Evolutionary conservation across 768 basidiomycete species (phyloP).

Genomic region (Mycena vitilis): DNA sequence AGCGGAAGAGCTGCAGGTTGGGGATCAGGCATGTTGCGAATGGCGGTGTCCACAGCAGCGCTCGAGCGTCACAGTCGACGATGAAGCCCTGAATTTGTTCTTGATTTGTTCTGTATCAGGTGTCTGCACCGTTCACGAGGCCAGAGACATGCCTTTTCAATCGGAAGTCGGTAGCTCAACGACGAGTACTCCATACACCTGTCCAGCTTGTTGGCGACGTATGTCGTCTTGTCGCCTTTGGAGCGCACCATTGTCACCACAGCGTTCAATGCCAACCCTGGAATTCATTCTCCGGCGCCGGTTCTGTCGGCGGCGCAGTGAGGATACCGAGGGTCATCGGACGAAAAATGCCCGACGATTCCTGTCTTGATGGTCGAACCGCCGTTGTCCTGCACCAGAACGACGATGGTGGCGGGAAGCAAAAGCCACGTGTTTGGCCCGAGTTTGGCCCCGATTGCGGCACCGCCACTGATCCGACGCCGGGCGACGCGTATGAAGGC

Average conservation of each 20-base stretch:
- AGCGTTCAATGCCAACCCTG: constrained; percentile 85
- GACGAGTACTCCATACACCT: constrained; percentile 84
- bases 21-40: no score
- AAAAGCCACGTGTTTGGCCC: not conserved
- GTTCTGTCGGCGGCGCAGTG: not conserved
- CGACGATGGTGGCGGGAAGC: constrained; percentile 39
- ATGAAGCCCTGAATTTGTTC: no score
- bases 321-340: constrained; percentile 34
- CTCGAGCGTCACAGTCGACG: no score
- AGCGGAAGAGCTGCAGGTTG: no score
- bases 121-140: no score
- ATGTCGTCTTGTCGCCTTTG: constrained; percentile 84
- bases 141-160: constrained; percentile 77
- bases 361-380: constrained; percentile 86
- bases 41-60: no score
- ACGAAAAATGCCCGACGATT: constrained; percentile 46
- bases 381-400: constrained; percentile 89
- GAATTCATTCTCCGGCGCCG: constrained; percentile 15
- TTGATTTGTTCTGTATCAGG: no score
- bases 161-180: constrained; percentile 84
- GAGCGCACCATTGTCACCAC: constrained; percentile 85
- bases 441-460: not conserved
- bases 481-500: no score
- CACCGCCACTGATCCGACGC: constrained; percentile 1
- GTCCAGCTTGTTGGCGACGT: constrained; percentile 87